Percentiles rank a stretch among this genome's conserved stretches.
Evolutionary conservation across 768 basidiomycete genomes (phyloP).

Genomic region (Suillus subalutaceus): DNA sequence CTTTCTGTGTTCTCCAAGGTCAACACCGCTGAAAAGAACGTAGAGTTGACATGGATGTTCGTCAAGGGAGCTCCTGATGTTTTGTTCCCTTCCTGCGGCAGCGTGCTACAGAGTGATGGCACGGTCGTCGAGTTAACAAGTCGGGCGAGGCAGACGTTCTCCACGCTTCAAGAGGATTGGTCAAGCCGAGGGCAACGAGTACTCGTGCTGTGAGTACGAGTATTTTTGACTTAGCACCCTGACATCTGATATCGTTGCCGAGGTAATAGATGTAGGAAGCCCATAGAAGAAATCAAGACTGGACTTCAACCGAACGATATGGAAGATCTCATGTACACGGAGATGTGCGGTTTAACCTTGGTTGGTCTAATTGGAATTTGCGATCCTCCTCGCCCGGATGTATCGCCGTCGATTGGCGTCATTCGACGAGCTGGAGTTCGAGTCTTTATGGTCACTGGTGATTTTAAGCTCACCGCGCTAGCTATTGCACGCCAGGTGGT

Average conservation of each 20-base stretch:
- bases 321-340: constrained; percentile 39
- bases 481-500: constrained; percentile 46
- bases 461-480: constrained; percentile 47
- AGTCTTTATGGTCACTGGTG: constrained; percentile 55
- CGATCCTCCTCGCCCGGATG: constrained; percentile 53
- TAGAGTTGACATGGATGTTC: constrained; percentile 33
- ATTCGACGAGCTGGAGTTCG: constrained; percentile 50
- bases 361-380: constrained; percentile 50
- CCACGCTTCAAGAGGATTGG: constrained; percentile 36
- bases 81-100: constrained; percentile 38
- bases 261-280: constrained; percentile 6
- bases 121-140: constrained; percentile 26
- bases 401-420: constrained; percentile 43
- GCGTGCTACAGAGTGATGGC: constrained; percentile 27
- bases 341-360: constrained; percentile 38
- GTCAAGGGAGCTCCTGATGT: constrained; percentile 58
- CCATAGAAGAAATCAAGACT: constrained; percentile 11
- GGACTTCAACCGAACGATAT: constrained; percentile 14
- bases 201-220: constrained; percentile 35
- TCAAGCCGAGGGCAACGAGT: constrained; percentile 50
- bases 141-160: constrained; percentile 15
- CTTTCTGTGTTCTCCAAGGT: constrained; percentile 38
- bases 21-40: neutral
- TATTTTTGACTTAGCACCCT: neutral
- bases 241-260: neutral